These are phyloP conservation scores for Hanseniaspora uvarum DNA, from an alignment of 1,139 yeast species.

Conservation along the genomic window DNA sequence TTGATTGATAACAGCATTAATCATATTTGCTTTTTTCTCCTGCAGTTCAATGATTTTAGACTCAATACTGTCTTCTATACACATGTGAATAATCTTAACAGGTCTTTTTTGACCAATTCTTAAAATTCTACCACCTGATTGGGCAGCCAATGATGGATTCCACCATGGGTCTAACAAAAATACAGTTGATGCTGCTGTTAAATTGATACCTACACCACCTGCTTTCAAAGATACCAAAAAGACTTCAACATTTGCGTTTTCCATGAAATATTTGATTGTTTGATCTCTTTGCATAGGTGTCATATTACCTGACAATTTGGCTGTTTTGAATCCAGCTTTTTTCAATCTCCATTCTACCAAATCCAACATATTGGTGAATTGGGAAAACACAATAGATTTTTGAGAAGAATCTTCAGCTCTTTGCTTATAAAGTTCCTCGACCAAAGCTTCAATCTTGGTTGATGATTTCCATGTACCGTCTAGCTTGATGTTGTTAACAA, in stretches of 20 bases:
- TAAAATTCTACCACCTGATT: constrained; percentile 95
- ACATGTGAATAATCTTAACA: constrained; percentile 81
- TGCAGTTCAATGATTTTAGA: constrained; percentile 89
- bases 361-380: constrained; percentile 92
- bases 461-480: constrained; percentile 85
- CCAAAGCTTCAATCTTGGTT: constrained; percentile 90
- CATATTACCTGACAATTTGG: constrained; percentile 91
- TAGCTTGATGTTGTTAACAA: constrained; percentile 79
- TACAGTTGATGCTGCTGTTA: constrained; percentile 95
- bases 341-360: constrained; percentile 89
- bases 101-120: constrained; percentile 95
- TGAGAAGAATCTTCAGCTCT: constrained; percentile 81
- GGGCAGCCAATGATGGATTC: constrained; percentile 98
- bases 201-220: constrained; percentile 93
- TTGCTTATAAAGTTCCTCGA: constrained; percentile 79
- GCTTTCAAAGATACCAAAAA: constrained; percentile 91
- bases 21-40: constrained; percentile 96
- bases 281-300: constrained; percentile 89
- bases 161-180: constrained; percentile 97
- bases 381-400: constrained; percentile 92
- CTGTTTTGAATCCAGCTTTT: constrained; percentile 89
- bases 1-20: constrained; percentile 84
- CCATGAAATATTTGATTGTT: constrained; percentile 83
- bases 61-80: constrained; percentile 93
- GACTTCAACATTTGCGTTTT: constrained; percentile 81